A percentile compares a stretch with the other conserved stretches of the same genome.
Conservation (phyloP, 495 filamentous ascomycete genomes). For the Tuber microsphaerosporum region DNA sequence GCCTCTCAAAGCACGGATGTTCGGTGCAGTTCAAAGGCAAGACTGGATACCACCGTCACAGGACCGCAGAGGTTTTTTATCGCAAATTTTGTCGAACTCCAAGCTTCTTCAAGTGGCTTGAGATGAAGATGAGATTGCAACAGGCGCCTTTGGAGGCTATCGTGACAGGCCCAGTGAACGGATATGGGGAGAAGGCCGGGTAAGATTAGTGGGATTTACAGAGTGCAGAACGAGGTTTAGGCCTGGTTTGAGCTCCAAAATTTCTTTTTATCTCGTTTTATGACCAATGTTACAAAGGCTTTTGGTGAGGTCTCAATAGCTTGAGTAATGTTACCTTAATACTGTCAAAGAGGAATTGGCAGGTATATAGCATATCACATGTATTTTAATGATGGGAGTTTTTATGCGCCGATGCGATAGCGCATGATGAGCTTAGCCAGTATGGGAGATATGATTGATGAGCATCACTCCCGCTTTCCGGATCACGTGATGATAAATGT, state of each 20-base stretch:
- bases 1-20: conserved; percentile 41
- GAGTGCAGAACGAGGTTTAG: not conserved
- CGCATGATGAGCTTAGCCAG: not conserved
- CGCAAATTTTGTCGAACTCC: conserved; percentile 39
- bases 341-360: not conserved
- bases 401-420: not conserved
- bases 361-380: not conserved
- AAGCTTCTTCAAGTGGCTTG: conserved; percentile 40
- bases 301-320: not conserved
- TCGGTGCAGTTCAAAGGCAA: conserved; percentile 40
- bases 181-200: conserved; percentile 20
- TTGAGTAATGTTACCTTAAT: not conserved
- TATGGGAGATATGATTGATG: not conserved
- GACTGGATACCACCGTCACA: conserved; percentile 33
- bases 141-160: conserved; percentile 15
- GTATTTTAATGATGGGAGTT: conserved; percentile 1
- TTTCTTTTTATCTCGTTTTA: not conserved
- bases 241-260: not conserved
- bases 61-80: conserved; percentile 39
- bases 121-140: conserved; percentile 40
- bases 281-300: not conserved
- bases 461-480: not conserved
- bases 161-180: not conserved
- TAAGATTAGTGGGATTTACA: not conserved
- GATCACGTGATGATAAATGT: conserved; percentile 1